phyloP scores from a whole-genome alignment of 768 basidiomycete species.

The Serendipita sp. region DNA sequence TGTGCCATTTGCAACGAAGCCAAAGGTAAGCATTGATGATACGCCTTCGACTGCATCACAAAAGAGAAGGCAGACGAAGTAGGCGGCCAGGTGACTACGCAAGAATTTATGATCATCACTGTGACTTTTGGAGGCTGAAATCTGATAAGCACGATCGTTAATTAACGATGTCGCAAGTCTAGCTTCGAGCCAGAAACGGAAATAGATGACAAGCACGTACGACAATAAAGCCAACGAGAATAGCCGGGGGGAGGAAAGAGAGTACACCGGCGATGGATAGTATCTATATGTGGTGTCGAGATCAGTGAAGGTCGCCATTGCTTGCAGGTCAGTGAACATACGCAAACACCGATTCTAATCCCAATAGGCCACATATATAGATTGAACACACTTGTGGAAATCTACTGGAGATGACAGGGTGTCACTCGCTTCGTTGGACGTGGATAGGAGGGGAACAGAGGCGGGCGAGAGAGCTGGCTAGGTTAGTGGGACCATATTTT shows the following conservation, averaged over 20 bases:
- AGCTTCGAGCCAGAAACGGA: background rate
- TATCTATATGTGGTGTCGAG: background rate
- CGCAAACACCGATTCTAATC: too few species aligned
- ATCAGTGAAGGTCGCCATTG: too few species aligned
- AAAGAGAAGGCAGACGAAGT: background rate
- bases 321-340: too few species aligned
- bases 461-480: too few species aligned
- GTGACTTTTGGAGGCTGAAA: background rate
- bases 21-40: background rate
- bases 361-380: too few species aligned
- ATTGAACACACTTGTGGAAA: too few species aligned
- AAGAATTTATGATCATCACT: background rate
- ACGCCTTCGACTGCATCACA: background rate
- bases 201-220: background rate
- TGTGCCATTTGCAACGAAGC: background rate
- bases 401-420: too few species aligned
- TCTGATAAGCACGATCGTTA: background rate
- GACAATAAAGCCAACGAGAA: background rate
- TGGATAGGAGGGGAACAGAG: too few species aligned
- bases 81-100: background rate
- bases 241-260: background rate
- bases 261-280: background rate
- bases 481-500: too few species aligned
- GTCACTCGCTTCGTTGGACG: too few species aligned
- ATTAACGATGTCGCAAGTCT: background rate